Conservation (phyloP, 306 rosid species). For the Prunus campanulata region DNA sequence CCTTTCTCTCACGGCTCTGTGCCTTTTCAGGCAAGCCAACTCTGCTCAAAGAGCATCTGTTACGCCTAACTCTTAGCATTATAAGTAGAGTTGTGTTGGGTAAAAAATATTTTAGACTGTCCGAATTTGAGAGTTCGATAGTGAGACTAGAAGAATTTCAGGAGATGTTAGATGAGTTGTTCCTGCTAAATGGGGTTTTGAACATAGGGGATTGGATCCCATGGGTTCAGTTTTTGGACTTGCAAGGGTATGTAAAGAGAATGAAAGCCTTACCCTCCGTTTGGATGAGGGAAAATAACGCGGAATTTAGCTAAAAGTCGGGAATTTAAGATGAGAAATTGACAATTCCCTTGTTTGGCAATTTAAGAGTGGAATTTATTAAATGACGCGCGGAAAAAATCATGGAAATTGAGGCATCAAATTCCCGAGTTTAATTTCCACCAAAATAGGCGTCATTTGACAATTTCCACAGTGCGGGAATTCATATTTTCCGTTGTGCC, state of each 20-base stretch:
- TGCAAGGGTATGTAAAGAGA: constrained; percentile 39
- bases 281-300: too few species aligned
- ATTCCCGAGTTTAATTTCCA: too few species aligned
- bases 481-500: too few species aligned
- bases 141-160: constrained; percentile 27
- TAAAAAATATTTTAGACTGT: constrained; percentile 34
- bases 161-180: constrained; percentile 44
- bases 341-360: too few species aligned
- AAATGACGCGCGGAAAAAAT: too few species aligned
- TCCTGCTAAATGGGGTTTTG: constrained; percentile 36
- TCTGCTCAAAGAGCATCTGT: constrained; percentile 26
- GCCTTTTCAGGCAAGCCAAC: constrained; percentile 23
- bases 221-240: constrained; percentile 33
- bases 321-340: too few species aligned
- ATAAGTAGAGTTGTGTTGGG: constrained; percentile 44
- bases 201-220: constrained; percentile 46
- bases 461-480: too few species aligned
- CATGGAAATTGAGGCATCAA: too few species aligned
- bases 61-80: constrained; percentile 28
- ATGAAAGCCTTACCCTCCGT: constrained; percentile 32
- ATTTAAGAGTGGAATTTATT: too few species aligned
- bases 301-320: too few species aligned
- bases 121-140: background rate
- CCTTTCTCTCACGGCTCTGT: constrained; percentile 15
- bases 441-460: too few species aligned